phyloP scores from a whole-genome alignment of 2,329 filamentous ascomycete species.

The Cercospora sojina region DNA sequence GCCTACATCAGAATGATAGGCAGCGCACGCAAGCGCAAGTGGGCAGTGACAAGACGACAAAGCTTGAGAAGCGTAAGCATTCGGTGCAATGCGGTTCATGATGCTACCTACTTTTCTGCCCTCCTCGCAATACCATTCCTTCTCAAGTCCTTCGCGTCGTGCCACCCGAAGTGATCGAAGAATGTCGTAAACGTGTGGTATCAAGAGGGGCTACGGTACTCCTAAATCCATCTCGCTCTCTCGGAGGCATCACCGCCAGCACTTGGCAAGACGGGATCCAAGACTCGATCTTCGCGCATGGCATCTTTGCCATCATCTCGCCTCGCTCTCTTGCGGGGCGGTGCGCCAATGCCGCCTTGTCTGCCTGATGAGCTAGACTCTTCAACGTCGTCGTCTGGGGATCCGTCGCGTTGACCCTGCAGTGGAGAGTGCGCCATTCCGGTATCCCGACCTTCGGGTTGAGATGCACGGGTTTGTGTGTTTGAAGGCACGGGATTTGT shows the following conservation, averaged over 20 bases:
- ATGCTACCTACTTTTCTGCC: background rate
- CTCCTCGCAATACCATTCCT: background rate
- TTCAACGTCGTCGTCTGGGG: background rate
- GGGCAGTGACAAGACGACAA: no score
- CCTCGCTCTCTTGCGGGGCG: background rate
- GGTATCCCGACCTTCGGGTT: background rate
- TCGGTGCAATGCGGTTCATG: background rate
- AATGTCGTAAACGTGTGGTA: background rate
- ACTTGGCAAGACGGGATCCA: constrained; percentile 15
- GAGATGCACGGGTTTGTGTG: background rate
- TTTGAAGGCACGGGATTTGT: background rate
- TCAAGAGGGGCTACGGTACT: background rate
- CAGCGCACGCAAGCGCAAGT: no score
- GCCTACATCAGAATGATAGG: no score
- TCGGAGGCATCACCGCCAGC: constrained; percentile 5
- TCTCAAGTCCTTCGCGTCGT: background rate
- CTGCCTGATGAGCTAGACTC: background rate
- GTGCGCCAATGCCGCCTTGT: background rate
- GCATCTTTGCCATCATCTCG: background rate
- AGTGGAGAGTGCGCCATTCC: background rate
- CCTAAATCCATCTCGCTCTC: background rate
- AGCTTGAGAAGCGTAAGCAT: background rate
- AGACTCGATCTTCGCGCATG: background rate
- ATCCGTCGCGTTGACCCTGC: background rate
- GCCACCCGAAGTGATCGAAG: background rate